Evolutionary conservation across 352 stramenopile genomes (phyloP), one percentile per base, ranked within the genome.

Genomic region (Phytopythium boreale): DNA sequence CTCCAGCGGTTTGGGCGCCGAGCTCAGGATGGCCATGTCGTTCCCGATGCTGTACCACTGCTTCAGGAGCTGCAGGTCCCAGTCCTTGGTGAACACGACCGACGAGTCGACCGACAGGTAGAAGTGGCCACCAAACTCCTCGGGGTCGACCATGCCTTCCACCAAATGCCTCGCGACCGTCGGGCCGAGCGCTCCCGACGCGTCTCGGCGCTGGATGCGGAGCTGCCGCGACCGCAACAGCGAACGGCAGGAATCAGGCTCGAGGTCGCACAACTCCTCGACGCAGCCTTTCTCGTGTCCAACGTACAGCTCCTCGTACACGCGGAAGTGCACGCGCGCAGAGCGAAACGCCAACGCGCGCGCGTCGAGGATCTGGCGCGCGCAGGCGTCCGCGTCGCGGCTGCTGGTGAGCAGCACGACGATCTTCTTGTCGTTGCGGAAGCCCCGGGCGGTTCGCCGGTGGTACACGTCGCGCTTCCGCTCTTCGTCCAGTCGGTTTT

Each of bases 1-100:
- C 39, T 87, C 75, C 34, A 89, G 37, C 1, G 87, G 68, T 50
- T 86, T 88, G 12, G 86, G 88, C 0, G 80, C 68, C 27, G 89
- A 71, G 66, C 82, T 95, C 61, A 96, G 63, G 61, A 96, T 92
- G 31, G 85, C 88, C 64, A 82, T 82, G 66, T 88, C 74, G 60
- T 95, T 96, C 44, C 83, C 84, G 26, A 87, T 82, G 53, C 62
- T 79, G 61, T 92, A 87, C 88, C 88, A 96, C 68, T 95, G 77
- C 63, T 90, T 82, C 1, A 96, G 70, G 49, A 96, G 64, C 29
- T 75, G 34, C 19, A 89, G 64, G 57, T 96, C 88, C 88, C 88
- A 96, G 50, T 84, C 64, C 59, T 82, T 63, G 27, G 74, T 90
- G 62, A 95, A 92, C 53, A 85, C 75, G 47, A 92, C 70, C 10